These are phyloP conservation scores for Geosiphon pyriformis DNA, from an alignment of 192 early-diverging fungal genomes.

Conservation along the genomic window DNA sequence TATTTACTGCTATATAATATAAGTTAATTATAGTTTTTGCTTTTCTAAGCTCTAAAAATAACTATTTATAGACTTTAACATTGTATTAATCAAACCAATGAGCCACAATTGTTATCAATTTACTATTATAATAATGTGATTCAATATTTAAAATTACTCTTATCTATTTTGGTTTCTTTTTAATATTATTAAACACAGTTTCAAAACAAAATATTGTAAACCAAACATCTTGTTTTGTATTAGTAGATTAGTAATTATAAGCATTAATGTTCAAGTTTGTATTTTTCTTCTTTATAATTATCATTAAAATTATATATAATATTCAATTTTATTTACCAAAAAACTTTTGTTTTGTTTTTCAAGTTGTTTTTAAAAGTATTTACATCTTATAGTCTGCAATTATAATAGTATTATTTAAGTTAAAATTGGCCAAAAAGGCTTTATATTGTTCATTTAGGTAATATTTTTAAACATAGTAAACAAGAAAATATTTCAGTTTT, in stretches of 20 bases:
- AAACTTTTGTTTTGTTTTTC: neutral
- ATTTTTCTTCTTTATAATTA: neutral
- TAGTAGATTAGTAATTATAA: neutral
- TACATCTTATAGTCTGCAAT: neutral
- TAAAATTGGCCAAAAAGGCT: neutral
- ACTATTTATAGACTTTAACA: neutral
- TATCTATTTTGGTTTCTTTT: neutral
- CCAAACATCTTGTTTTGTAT: slow-evolving; percentile 1
- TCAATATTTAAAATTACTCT: neutral
- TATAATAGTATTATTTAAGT: neutral
- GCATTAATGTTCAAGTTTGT: neutral
- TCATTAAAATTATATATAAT: neutral
- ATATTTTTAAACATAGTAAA: neutral
- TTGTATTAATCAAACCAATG: slow-evolving; percentile 9
- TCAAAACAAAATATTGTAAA: neutral
- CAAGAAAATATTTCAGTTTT: slow-evolving; percentile 5
- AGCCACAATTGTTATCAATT: neutral
- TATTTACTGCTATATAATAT: neutral
- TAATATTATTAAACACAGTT: neutral
- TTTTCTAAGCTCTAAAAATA: slow-evolving; percentile 2
- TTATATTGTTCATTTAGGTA: slow-evolving; percentile 6
- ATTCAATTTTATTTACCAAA: neutral
- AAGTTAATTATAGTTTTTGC: neutral
- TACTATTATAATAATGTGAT: slow-evolving; percentile 1
- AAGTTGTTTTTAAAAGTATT: neutral